Base-by-base conservation (phyloP, 352 stramenopile species). In the Phytophthora tubulina region DNA sequence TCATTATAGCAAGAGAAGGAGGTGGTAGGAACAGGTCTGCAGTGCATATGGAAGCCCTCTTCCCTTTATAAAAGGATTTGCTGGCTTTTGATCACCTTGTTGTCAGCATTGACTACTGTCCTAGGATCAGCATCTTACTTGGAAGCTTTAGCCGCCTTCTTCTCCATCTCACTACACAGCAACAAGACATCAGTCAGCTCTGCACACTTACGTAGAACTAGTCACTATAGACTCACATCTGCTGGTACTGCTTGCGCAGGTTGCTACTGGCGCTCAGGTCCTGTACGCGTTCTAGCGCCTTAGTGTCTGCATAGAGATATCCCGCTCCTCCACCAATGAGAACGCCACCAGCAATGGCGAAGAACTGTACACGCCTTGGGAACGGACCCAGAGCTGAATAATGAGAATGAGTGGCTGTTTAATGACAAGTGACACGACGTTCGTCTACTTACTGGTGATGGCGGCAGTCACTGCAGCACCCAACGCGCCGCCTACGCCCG, bases 211-310 rank as follows among this genome's bases (percentile, higher is more conserved):
- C 17, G 7, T 54, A 3, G n/a, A 27, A 48, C 6, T 41, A 32
- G 3, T 42, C 9, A 21, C 51, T 53, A 7, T 7, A 41, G 27
- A 76, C 79, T 57, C 56, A 94, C 86, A 94, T 78, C 62, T 95
- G 86, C 70, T 92, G 85, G 75, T 91, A 89, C 51, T 95, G 80
- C 62, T 95, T 94, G 71, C 88, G 85, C 62, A 95, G 68, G 2
- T 76, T 82, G 66, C 86, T 94, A 36, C 82, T 86, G 49, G 88
- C 88, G 50, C 88, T 95, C 42, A 95, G 76, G 57, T 95, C 86
- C 49, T 93, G 69, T 50, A 95, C 86, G 31, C 85, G 79, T 45
- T 84, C 81, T 15, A 95, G 78, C n/a, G 88, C 73, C 67, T 88
- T 91, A 27, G 74, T 82, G 68, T 95, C 88, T 2, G 85, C 88